phyloP scores from a whole-genome alignment of 2,329 filamentous ascomycete genomes.

The Cryphonectria japonica region DNA sequence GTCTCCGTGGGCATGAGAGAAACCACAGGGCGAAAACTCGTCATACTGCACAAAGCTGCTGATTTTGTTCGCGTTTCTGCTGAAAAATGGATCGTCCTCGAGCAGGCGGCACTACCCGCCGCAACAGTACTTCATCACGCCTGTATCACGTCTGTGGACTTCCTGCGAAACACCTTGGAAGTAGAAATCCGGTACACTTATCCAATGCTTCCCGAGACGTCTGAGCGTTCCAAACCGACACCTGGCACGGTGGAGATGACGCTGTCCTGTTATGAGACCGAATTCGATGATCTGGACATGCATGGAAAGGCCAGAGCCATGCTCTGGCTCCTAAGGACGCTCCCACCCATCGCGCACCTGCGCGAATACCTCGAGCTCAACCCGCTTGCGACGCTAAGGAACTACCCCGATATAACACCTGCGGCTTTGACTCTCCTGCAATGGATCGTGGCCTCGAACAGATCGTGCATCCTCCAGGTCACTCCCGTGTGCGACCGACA shows the following conservation, averaged over 20 bases:
- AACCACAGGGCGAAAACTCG: conserved; percentile 4
- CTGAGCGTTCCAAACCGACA: background rate
- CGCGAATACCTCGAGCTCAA: conserved; percentile 48
- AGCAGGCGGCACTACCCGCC: background rate
- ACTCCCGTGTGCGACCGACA: conserved; percentile 16
- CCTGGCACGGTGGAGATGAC: conserved; percentile 18
- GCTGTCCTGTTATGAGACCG: conserved; percentile 52
- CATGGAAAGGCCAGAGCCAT: conserved; percentile 55
- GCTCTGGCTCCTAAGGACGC: conserved; percentile 55
- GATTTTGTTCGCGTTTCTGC: conserved; percentile 7
- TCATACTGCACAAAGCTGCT: background rate
- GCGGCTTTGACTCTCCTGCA: conserved; percentile 71
- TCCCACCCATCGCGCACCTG: conserved; percentile 67
- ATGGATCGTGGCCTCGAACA: conserved; percentile 90
- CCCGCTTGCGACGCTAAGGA: conserved; percentile 46
- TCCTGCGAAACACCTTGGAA: background rate
- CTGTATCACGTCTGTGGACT: conserved; percentile 15
- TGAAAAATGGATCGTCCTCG: conserved; percentile 20
- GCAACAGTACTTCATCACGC: conserved; percentile 5
- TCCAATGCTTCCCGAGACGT: too few relatives aligned
- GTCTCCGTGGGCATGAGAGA: conserved; percentile 25
- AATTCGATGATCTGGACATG: conserved; percentile 59
- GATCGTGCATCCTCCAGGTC: conserved; percentile 83
- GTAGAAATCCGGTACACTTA: background rate
- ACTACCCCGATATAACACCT: conserved; percentile 61